Evolutionary conservation across 805 yeast genomes (phyloP).

Genomic region (Spathaspora hagerdaliae): DNA sequence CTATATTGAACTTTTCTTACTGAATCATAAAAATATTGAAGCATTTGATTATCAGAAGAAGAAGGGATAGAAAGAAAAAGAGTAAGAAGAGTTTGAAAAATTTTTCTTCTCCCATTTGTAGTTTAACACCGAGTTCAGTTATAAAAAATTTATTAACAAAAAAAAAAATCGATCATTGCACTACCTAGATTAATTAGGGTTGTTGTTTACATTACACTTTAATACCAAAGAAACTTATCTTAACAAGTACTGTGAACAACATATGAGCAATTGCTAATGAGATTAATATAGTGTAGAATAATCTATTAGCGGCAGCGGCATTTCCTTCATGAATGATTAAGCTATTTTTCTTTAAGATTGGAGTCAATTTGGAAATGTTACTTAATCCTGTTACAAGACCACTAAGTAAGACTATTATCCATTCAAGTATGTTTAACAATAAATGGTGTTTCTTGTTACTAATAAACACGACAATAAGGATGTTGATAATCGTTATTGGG

Average conservation of each 20-base stretch:
- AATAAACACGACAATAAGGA: conserved; percentile 53
- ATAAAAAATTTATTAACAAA: not conserved
- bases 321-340: conserved; percentile 23
- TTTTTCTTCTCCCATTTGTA: not conserved
- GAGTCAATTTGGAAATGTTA: conserved; percentile 45
- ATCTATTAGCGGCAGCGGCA: conserved; percentile 30
- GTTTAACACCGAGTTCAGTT: not conserved
- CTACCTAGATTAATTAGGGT: conserved; percentile 5
- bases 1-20: not conserved
- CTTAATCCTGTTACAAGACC: conserved; percentile 58
- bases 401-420: conserved; percentile 60
- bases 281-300: conserved; percentile 31
- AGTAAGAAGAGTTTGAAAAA: not conserved
- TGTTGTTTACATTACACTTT: conserved; percentile 3
- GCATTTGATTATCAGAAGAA: not conserved
- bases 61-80: not conserved
- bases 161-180: conserved; percentile 2
- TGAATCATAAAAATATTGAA: too few species aligned
- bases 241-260: conserved; percentile 60
- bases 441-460: conserved; percentile 26
- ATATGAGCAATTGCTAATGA: conserved; percentile 47
- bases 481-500: conserved; percentile 66
- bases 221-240: conserved; percentile 58
- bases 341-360: conserved; percentile 32
- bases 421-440: conserved; percentile 50